Evolutionary conservation across 1,284 basidiomycete species (phyloP), one percentile per base, ranked within the genome.

Genomic region (Ganoderma lingzhi): DNA sequence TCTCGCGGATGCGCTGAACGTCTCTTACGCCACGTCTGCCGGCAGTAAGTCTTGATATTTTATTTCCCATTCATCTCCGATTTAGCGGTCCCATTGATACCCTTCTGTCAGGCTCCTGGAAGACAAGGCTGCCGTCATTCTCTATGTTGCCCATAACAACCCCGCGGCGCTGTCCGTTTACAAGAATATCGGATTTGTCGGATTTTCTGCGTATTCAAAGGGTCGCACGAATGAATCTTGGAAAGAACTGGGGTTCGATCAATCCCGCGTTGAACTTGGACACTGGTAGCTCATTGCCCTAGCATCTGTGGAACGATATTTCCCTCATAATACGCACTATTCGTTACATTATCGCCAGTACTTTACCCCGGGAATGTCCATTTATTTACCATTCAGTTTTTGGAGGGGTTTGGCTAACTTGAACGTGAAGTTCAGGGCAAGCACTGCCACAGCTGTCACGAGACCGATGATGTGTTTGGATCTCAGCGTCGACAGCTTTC

Each of bases 211-310:
- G 6, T 75, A 77, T 30, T 75, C 72, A 82, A 28, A 83, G 82
- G 14, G 84, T 87, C 8, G 17, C n/a, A 39, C 39, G 41, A 39
- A 44, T 12, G 86, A 89, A 60, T 79, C 79, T 9, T 91, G 89
- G 89, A 75, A 88, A 4, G 90, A 92, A 70, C 78, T 89, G 66
- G 90, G 90, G 0, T 90, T 91, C 72, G 86, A 90, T 74, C 82
- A 77, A 9, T 66, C 71, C 1, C 68, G 77, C 62, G 86, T 90
- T 17, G 72, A 80, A 2, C 82, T 89, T 9, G 89, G 89, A 0
- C 88, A 90, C 74, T 91, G 90, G 90, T 91, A 66, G 35, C 30
- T 35, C 5, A 30, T 32, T 32, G 30, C 6, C 53, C 53, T 32
- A 6, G 30, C 28, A 32, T 5, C 17, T 19, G 23, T 5, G 23